Percentiles rank a stretch among this genome's conserved stretches.
Conservation (phyloP, 768 basidiomycete genomes). For the Tricholoma sp. region DNA sequence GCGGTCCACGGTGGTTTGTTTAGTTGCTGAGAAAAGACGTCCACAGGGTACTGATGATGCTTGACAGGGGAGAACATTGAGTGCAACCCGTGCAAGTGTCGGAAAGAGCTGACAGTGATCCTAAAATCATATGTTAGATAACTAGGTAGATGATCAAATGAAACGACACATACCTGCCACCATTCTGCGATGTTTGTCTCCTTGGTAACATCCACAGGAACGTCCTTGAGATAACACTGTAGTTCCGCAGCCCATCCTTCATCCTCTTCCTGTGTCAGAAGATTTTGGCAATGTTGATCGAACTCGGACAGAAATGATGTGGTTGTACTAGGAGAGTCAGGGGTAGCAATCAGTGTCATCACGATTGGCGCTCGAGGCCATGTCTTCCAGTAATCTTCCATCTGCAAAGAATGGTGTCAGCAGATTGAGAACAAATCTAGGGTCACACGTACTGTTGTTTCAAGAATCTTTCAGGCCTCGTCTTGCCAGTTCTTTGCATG, state of each 20-base stretch:
- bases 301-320: not conserved
- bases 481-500: slow-evolving; percentile 20
- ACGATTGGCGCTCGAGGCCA: slow-evolving; percentile 40
- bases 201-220: not conserved
- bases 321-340: slow-evolving; percentile 1
- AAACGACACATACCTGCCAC: not conserved
- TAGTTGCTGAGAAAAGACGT: slow-evolving; percentile 11
- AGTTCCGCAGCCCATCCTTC: slow-evolving; percentile 3
- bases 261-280: not conserved
- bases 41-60: slow-evolving; percentile 18
- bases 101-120: slow-evolving; percentile 4
- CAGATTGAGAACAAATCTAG: not conserved
- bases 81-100: slow-evolving; percentile 6
- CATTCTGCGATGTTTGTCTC: not conserved
- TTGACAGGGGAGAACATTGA: slow-evolving; percentile 9
- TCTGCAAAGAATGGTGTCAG: not conserved
- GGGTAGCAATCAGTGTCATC: slow-evolving; percentile 9
- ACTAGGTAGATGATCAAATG: not conserved
- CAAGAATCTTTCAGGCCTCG: slow-evolving; percentile 13
- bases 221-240: not conserved
- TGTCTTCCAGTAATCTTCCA: not conserved
- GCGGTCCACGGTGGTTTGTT: not conserved
- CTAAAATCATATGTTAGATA: not conserved
- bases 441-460: not conserved
- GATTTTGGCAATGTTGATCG: not conserved